phyloP scores from a whole-genome alignment of 1,139 yeast genomes.

The Diutina ranongensis region DNA sequence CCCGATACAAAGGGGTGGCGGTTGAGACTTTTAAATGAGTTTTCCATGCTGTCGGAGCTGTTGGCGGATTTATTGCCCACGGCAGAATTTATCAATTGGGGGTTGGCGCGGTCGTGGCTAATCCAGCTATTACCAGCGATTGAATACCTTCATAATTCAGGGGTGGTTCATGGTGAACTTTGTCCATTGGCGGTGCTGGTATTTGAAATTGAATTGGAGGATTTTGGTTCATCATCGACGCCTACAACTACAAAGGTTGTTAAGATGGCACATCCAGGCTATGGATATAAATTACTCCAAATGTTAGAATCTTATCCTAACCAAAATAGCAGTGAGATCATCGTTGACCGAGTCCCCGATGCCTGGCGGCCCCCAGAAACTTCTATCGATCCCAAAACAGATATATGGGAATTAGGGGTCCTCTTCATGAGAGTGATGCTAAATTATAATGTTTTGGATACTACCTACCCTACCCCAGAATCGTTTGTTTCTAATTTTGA shows the following conservation, averaged over 20 bases:
- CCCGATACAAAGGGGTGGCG: conserved; percentile 41
- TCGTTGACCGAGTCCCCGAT: conserved; percentile 5
- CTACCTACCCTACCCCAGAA: conserved; percentile 26
- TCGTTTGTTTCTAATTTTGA: conserved; percentile 44
- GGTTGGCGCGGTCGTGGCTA: conserved; percentile 80
- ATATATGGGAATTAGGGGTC: conserved; percentile 88
- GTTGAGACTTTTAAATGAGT: conserved; percentile 57
- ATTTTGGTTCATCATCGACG: conserved; percentile 6
- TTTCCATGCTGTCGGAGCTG: conserved; percentile 40
- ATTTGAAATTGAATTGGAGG: conserved; percentile 9
- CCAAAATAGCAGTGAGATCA: conserved; percentile 6
- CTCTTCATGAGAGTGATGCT: conserved; percentile 56
- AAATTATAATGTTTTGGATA: background rate
- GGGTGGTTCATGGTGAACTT: conserved; percentile 62
- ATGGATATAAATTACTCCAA: conserved; percentile 52
- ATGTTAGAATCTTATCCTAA: conserved; percentile 34
- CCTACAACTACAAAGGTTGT: conserved; percentile 15
- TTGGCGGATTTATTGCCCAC: conserved; percentile 60
- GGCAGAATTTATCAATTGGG: conserved; percentile 54
- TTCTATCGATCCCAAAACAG: conserved; percentile 46
- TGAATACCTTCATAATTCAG: conserved; percentile 72
- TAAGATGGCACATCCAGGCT: conserved; percentile 58
- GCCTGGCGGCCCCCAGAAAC: conserved; percentile 78
- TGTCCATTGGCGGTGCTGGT: conserved; percentile 46
- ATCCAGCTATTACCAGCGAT: conserved; percentile 77